phyloP scores from a whole-genome alignment of 1,284 basidiomycete species.

The Fistulina hepatica region DNA sequence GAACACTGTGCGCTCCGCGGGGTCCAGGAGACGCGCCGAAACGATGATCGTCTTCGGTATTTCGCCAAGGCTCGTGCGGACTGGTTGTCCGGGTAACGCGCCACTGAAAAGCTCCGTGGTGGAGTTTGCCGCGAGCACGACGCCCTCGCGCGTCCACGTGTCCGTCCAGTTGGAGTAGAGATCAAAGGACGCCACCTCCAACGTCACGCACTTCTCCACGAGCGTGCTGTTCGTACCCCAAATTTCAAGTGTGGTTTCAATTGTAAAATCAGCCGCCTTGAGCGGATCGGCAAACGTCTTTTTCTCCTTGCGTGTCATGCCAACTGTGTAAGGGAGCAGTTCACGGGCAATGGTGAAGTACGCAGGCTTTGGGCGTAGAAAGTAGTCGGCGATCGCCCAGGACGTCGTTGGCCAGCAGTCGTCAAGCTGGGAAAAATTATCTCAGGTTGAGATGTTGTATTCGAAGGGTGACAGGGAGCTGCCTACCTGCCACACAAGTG shows the following conservation, averaged over 20 bases:
- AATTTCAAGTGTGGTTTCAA: slow-evolving; percentile 59
- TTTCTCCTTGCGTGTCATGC: slow-evolving; percentile 68
- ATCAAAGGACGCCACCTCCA: slow-evolving; percentile 67
- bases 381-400: slow-evolving; percentile 75
- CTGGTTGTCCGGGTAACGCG: slow-evolving; percentile 55
- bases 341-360: slow-evolving; percentile 64
- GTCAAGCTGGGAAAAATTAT: slow-evolving; percentile 40
- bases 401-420: slow-evolving; percentile 77
- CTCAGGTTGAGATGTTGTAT: background rate
- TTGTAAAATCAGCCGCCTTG: slow-evolving; percentile 54
- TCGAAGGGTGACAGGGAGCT: background rate
- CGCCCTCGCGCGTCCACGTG: slow-evolving; percentile 36
- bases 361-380: slow-evolving; percentile 65
- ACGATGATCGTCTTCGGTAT: slow-evolving; percentile 59
- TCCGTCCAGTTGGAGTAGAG: slow-evolving; percentile 50
- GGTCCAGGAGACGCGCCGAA: slow-evolving; percentile 63
- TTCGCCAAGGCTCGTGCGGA: slow-evolving; percentile 55
- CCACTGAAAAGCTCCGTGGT: slow-evolving; percentile 75
- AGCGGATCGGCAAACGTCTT: slow-evolving; percentile 45
- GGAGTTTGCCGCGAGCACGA: slow-evolving; percentile 59
- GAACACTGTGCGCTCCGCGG: slow-evolving; percentile 44
- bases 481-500: slow-evolving; percentile 69
- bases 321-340: slow-evolving; percentile 63
- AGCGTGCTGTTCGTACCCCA: slow-evolving; percentile 80
- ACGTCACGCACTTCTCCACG: slow-evolving; percentile 38